phyloP scores from a whole-genome alignment of 1,284 basidiomycete species.

The Quambalaria eucalypti region DNA sequence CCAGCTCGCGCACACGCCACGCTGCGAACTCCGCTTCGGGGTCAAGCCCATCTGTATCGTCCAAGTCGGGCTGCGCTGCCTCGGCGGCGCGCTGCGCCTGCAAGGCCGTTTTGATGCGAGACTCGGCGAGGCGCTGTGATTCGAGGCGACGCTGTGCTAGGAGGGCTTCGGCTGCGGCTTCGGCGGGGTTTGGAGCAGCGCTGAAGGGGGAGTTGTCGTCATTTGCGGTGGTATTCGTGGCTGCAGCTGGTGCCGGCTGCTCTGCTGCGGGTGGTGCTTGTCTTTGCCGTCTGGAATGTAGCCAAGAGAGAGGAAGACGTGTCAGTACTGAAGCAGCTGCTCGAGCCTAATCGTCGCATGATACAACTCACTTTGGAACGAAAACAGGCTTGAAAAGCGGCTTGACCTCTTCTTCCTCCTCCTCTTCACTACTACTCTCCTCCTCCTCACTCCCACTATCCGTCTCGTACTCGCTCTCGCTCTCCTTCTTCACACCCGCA shows the following conservation, averaged over 20 bases:
- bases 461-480: slow-evolving; percentile 51
- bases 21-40: slow-evolving; percentile 85
- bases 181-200: too few species aligned
- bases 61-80: slow-evolving; percentile 71
- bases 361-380: slow-evolving; percentile 67
- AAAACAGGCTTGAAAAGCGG: slow-evolving; percentile 76
- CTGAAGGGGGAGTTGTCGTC: too few species aligned
- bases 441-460: slow-evolving; percentile 27
- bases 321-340: neutral
- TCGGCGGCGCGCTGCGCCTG: slow-evolving; percentile 75
- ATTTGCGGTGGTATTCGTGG: slow-evolving; percentile 54
- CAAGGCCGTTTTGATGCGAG: slow-evolving; percentile 72
- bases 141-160: slow-evolving; percentile 63
- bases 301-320: too few species aligned
- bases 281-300: slow-evolving; percentile 59
- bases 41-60: slow-evolving; percentile 89
- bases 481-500: slow-evolving; percentile 1
- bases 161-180: slow-evolving; percentile 63
- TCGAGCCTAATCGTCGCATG: slow-evolving; percentile 4
- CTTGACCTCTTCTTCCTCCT: slow-evolving; percentile 49
- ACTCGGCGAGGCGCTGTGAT: slow-evolving; percentile 75
- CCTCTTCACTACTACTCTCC: slow-evolving; percentile 21
- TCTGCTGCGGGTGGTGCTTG: slow-evolving; percentile 18
- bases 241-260: slow-evolving; percentile 1
- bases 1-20: slow-evolving; percentile 86